A percentile compares a stretch with the other conserved stretches of the same genome.
Conservation (phyloP, 2,329 filamentous ascomycete genomes). For the Pleoardoris graminearum region DNA sequence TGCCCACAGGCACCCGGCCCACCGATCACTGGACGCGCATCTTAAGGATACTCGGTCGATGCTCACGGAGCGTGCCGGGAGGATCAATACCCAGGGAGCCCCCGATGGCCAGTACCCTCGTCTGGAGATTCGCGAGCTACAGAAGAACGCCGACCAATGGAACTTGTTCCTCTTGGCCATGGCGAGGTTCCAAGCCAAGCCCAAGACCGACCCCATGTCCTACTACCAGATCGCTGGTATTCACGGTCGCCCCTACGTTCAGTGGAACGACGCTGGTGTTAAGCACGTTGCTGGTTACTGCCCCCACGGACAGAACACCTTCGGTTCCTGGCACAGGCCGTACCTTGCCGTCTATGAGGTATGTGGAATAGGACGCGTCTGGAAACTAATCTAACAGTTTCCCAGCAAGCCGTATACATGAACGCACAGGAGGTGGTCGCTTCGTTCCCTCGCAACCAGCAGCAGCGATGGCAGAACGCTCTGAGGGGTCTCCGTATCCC, state of each 20-base stretch:
- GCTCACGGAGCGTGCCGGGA: constrained; percentile 30
- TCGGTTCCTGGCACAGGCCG: constrained; percentile 81
- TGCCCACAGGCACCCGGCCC: constrained; percentile 22
- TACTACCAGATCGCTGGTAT: constrained; percentile 84
- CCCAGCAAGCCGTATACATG: constrained; percentile 49
- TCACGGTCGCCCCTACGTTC: constrained; percentile 71
- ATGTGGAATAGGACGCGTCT: constrained; percentile 7
- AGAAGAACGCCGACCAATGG: constrained; percentile 66
- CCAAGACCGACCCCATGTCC: constrained; percentile 67
- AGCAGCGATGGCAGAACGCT: constrained; percentile 46
- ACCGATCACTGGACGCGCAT: constrained; percentile 27
- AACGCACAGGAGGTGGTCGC: constrained; percentile 48
- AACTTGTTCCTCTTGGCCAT: constrained; percentile 78
- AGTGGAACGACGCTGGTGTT: constrained; percentile 57
- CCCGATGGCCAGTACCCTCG: constrained; percentile 47
- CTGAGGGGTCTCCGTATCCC: constrained; percentile 50
- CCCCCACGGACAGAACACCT: constrained; percentile 73
- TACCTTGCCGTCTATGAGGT: constrained; percentile 69
- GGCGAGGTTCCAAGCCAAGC: constrained; percentile 69
- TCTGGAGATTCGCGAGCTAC: constrained; percentile 69
- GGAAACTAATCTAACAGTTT: constrained; percentile 1
- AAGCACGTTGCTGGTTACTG: constrained; percentile 70
- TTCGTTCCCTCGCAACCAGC: constrained; percentile 46
- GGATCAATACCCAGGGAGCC: constrained; percentile 26
- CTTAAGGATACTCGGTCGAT: constrained; percentile 28